Evolutionary conservation across 371 early-diverging fungal species (phyloP).

Genomic region (Mortierella sp.): DNA sequence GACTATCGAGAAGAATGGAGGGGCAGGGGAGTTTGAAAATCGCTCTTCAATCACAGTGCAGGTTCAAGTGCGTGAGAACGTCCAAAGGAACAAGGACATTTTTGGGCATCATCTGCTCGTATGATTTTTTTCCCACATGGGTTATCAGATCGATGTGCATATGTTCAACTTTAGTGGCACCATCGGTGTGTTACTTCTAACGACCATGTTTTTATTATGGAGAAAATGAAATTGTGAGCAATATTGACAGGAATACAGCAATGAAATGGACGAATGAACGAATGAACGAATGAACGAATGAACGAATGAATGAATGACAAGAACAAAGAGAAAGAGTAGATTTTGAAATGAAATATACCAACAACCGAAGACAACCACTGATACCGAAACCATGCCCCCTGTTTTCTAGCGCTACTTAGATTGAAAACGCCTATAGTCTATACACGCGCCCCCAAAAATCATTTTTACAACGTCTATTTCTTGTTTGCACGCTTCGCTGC

Average conservation of each 20-base stretch:
- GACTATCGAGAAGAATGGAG: no score
- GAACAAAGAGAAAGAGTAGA: background rate
- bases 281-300: background rate
- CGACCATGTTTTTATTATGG: slow-evolving; percentile 5
- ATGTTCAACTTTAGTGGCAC: background rate
- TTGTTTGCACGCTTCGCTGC: slow-evolving; percentile 41
- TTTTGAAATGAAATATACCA: background rate
- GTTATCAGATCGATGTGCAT: slow-evolving; percentile 22
- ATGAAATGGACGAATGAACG: background rate
- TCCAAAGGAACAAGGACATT: slow-evolving; percentile 6
- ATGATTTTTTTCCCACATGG: background rate
- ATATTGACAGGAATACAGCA: background rate
- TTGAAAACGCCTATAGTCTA: background rate
- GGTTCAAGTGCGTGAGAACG: background rate
- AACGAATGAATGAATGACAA: background rate
- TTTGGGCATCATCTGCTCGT: slow-evolving; percentile 17
- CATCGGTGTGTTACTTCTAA: no score
- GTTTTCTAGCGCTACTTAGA: background rate
- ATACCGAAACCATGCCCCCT: background rate
- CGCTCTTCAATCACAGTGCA: no score
- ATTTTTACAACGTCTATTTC: no score
- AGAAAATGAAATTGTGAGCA: background rate
- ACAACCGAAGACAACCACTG: background rate
- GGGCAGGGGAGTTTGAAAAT: slow-evolving; percentile 6
- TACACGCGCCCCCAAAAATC: background rate